Evolutionary conservation across 2,329 filamentous ascomycete genomes (phyloP).

Genomic region (Biscogniauxia mediterranea): DNA sequence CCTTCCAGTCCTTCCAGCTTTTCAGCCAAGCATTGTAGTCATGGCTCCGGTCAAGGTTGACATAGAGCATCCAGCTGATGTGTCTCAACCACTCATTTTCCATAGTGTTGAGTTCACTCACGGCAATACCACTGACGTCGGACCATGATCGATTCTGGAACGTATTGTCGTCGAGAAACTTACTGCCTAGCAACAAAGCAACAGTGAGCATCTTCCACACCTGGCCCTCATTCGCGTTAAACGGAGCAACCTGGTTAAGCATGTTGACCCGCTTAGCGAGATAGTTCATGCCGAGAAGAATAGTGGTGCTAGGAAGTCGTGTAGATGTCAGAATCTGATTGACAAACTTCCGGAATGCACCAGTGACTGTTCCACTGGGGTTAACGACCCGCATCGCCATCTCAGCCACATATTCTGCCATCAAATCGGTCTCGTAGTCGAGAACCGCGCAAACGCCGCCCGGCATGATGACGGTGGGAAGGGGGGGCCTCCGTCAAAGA

Average conservation of each 20-base stretch:
- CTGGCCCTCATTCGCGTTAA: slow-evolving; percentile 63
- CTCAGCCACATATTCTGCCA: slow-evolving; percentile 92
- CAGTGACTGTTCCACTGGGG: slow-evolving; percentile 54
- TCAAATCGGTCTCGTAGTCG: slow-evolving; percentile 94
- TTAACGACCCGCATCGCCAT: slow-evolving; percentile 67
- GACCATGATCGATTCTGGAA: slow-evolving; percentile 98
- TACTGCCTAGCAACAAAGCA: slow-evolving; percentile 82
- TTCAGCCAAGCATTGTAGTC: slow-evolving; percentile 64
- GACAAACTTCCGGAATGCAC: slow-evolving; percentile 87
- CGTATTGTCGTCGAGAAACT: slow-evolving; percentile 95
- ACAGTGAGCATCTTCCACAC: slow-evolving; percentile 87
- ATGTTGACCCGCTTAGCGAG: slow-evolving; percentile 79
- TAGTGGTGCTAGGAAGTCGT: slow-evolving; percentile 84
- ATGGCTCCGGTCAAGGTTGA: slow-evolving; percentile 75
- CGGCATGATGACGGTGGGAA: slow-evolving; percentile 51
- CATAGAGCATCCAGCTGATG: slow-evolving; percentile 82
- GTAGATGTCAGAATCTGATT: slow-evolving; percentile 88
- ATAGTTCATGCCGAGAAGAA: slow-evolving; percentile 87
- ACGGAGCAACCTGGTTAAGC: slow-evolving; percentile 57
- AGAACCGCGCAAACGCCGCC: slow-evolving; percentile 91
- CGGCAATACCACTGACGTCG: slow-evolving; percentile 86
- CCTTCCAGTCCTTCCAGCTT: slow-evolving; percentile 58
- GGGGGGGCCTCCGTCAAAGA: slow-evolving; percentile 27
- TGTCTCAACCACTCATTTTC: slow-evolving; percentile 85
- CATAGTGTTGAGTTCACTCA: slow-evolving; percentile 78